Evolutionary conservation across 345 rosid species (phyloP).

Genomic region (Bruguiera gymnorhiza): DNA sequence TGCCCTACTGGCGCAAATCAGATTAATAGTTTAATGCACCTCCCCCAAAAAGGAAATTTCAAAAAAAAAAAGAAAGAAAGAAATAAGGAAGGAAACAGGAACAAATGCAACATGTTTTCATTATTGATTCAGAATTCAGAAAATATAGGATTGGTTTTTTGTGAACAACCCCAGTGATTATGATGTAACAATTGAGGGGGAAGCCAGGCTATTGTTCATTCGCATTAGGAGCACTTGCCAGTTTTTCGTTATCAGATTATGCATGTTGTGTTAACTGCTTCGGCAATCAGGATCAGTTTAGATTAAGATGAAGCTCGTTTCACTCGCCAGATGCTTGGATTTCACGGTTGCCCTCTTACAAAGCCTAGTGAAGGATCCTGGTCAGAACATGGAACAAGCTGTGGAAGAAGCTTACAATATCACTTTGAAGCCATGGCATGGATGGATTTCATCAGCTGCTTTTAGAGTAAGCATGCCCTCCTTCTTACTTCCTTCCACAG

Average conservation of each 20-base stretch:
- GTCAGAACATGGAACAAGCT: constrained; percentile 57
- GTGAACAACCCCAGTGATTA: too few species aligned
- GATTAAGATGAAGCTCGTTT: background rate
- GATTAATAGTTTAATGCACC: too few species aligned
- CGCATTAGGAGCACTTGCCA: background rate
- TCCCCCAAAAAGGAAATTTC: too few species aligned
- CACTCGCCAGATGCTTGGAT: constrained; percentile 58
- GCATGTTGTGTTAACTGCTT: background rate
- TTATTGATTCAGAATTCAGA: too few species aligned
- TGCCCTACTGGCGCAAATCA: too few species aligned
- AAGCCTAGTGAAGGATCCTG: constrained; percentile 50
- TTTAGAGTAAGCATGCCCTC: constrained; percentile 48
- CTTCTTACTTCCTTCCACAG: background rate
- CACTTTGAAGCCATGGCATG: constrained; percentile 83
- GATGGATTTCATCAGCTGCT: constrained; percentile 96
- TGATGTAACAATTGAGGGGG: too few species aligned
- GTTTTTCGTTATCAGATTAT: background rate
- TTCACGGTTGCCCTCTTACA: constrained; percentile 54
- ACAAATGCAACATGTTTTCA: too few species aligned
- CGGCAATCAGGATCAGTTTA: background rate
- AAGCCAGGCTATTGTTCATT: background rate
- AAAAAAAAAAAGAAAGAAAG: too few species aligned
- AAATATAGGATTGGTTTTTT: too few species aligned
- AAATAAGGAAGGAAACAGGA: too few species aligned
- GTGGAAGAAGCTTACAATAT: constrained; percentile 73